Base-by-base conservation (phyloP, 768 basidiomycete species). In the Brasilioporus rufonigricans region DNA sequence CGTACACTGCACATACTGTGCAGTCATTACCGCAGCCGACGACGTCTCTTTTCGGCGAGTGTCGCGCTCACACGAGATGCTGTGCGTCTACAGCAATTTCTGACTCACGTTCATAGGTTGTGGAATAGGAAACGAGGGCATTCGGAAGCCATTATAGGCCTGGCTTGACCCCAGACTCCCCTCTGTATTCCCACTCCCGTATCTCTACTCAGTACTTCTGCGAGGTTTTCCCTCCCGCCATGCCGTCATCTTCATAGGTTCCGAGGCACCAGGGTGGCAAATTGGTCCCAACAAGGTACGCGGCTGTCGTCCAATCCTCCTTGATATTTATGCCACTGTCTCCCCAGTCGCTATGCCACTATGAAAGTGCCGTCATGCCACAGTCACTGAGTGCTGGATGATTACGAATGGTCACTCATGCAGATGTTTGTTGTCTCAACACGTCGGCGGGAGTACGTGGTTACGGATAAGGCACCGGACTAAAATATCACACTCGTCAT, bases 201-300 rank as follows among this genome's bases (percentile, higher is more conserved):
- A 44, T 49, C 50, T n/a, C n/a, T 19, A 29, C 11, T 18, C 18
- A 43, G 26, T 7, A 12, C 21, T 24, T 16, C 51, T 29, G 19
- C 29, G 48, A 43, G 16, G 27, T 21, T 44, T n/a, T 52, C 13
- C n/a, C 31, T 24, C 31, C 27, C 0, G 1, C 3, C 3, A 49
- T 60, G 62, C 59, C 56, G 62, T 63, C 48, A 63, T 5, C 44
- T 65, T 64, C 60, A 41, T 61, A 61, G 54, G 54, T 12, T 40
- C 35, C 49, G 24, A 55, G 48, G 61, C 48, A 60, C 61, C 38
- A 47, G 35, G 31, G 16, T 44, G 3, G 23, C 23, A n/a, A 43
- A 36, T 18, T 14, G 4, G 5, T 18, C 43, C 18, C 4, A 29
- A 50, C 21, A 18, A 10, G 16, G 41, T 53, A 49, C 50, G 57